Conservation (phyloP, 2,329 filamentous ascomycete genomes). For the Pezicula carpinea region DNA sequence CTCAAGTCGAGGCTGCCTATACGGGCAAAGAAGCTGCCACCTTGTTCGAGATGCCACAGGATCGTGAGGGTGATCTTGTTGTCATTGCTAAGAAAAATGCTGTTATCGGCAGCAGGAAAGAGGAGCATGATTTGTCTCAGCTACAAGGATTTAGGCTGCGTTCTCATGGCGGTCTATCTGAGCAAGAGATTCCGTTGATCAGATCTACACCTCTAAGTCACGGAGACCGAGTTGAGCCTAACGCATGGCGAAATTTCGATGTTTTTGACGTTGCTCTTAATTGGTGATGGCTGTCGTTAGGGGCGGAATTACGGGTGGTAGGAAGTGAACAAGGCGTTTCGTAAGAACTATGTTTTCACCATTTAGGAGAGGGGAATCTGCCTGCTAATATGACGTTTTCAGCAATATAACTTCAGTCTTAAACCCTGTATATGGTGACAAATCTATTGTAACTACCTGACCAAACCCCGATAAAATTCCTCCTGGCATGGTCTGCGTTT, state of each 20-base stretch:
- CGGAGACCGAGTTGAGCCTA: constrained; percentile 1
- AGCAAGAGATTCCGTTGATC: constrained; percentile 34
- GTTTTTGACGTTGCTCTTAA: constrained; percentile 35
- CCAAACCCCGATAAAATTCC: too few species aligned
- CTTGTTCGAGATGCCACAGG: constrained; percentile 33
- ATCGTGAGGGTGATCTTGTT: constrained; percentile 37
- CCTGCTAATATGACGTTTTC: too few species aligned
- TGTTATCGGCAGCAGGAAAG: constrained; percentile 32
- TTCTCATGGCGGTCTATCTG: constrained; percentile 34
- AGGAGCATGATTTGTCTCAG: constrained; percentile 32
- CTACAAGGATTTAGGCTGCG: constrained; percentile 31
- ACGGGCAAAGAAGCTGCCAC: constrained; percentile 28
- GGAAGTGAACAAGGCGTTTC: too few species aligned
- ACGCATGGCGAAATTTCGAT: constrained; percentile 35
- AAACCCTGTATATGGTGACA: too few species aligned
- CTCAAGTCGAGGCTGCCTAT: constrained; percentile 27
- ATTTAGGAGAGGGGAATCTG: too few species aligned
- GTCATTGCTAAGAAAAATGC: constrained; percentile 32
- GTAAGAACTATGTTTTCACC: too few species aligned
- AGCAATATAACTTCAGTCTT: too few species aligned
- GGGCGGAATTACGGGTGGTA: too few species aligned
- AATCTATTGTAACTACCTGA: too few species aligned
- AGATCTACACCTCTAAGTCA: constrained; percentile 22
- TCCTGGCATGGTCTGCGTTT: too few species aligned
- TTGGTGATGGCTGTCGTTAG: neutral